phyloP scores from a whole-genome alignment of 495 filamentous ascomycete genomes.

The Penicillium psychrofluorescens region DNA sequence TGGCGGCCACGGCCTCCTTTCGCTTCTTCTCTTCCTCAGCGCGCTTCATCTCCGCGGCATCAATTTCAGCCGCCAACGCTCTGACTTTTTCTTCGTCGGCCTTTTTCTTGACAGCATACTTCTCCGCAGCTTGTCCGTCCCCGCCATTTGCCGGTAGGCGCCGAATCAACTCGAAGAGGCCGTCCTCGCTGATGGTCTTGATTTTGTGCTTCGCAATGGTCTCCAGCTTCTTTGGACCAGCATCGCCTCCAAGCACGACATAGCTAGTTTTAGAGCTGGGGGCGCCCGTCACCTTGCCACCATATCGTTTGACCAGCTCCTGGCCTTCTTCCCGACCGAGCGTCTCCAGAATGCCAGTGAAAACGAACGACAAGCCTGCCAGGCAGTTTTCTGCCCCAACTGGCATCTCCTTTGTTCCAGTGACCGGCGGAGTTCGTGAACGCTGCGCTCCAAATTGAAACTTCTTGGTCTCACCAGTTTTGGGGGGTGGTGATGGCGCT shows the following conservation, averaged over 20 bases:
- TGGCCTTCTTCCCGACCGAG: slow-evolving; percentile 83
- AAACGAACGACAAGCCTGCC: slow-evolving; percentile 92
- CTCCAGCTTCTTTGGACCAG: slow-evolving; percentile 87
- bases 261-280: slow-evolving; percentile 91
- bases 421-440: slow-evolving; percentile 50
- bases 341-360: slow-evolving; percentile 77
- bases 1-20: slow-evolving; percentile 30
- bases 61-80: slow-evolving; percentile 75
- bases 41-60: slow-evolving; percentile 43
- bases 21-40: slow-evolving; percentile 40
- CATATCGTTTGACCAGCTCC: slow-evolving; percentile 81
- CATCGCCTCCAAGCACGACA: slow-evolving; percentile 84
- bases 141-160: slow-evolving; percentile 81
- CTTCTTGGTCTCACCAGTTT: slow-evolving; percentile 53
- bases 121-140: slow-evolving; percentile 77
- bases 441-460: slow-evolving; percentile 60
- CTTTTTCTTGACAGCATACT: slow-evolving; percentile 72
- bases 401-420: slow-evolving; percentile 65
- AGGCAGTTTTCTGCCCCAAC: slow-evolving; percentile 84
- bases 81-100: slow-evolving; percentile 71
- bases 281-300: slow-evolving; percentile 78
- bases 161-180: slow-evolving; percentile 80
- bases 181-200: slow-evolving; percentile 90
- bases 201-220: slow-evolving; percentile 71
- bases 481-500: slow-evolving; percentile 72